phyloP scores from a whole-genome alignment of 2,329 filamentous ascomycete genomes.

The Pseudogymnoascus sp. region DNA sequence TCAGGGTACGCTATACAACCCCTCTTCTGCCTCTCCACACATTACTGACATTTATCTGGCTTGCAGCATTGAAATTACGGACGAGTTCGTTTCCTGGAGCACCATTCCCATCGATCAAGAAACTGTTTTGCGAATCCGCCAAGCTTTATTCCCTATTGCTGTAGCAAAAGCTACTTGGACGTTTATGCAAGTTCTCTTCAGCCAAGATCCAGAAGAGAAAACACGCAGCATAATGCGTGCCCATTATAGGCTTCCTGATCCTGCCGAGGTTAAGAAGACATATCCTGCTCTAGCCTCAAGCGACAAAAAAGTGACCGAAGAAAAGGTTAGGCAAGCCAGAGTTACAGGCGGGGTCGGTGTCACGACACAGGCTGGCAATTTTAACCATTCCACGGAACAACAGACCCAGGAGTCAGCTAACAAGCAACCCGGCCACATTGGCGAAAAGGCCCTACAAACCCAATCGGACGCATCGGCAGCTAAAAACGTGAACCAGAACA shows the following conservation, averaged over 20 bases:
- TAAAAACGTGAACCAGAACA: slow-evolving; percentile 10
- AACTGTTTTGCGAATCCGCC: slow-evolving; percentile 36
- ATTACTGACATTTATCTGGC: slow-evolving; percentile 18
- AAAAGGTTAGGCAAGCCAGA: background rate
- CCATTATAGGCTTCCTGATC: slow-evolving; percentile 15
- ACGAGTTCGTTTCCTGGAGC: slow-evolving; percentile 40
- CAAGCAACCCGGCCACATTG: background rate
- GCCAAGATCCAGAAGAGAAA: slow-evolving; percentile 35
- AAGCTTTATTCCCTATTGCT: slow-evolving; percentile 46
- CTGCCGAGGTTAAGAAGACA: slow-evolving; percentile 15
- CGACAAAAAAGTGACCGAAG: background rate
- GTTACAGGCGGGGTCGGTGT: background rate
- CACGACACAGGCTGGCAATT: background rate
- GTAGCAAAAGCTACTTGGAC: slow-evolving; percentile 43
- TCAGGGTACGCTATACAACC: slow-evolving; percentile 44
- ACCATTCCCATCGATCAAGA: slow-evolving; percentile 38
- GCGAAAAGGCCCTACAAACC: slow-evolving; percentile 3
- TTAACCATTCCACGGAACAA: background rate
- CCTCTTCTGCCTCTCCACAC: background rate
- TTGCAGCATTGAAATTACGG: slow-evolving; percentile 40
- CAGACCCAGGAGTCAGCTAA: background rate
- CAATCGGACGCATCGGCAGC: slow-evolving; percentile 11
- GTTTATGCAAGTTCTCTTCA: slow-evolving; percentile 40
- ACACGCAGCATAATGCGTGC: slow-evolving; percentile 40
- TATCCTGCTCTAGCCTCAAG: background rate